Conservation (phyloP, 208 protist species). For the Borovskyia barvae region DNA sequence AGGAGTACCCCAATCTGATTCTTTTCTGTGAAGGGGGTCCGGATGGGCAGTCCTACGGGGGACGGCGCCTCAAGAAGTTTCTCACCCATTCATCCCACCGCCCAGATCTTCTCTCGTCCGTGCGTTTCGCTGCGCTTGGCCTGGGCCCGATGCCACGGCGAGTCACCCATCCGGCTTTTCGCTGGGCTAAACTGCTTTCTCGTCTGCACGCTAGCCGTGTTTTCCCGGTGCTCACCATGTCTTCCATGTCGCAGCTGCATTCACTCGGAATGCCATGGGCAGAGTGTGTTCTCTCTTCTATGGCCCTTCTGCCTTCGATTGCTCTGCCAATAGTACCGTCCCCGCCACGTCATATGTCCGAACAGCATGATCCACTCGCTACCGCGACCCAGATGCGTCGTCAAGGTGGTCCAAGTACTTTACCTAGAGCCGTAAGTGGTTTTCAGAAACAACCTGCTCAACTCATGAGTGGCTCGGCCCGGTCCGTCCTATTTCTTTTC, state of each 20-base stretch:
- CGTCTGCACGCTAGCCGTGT: constrained; percentile 48
- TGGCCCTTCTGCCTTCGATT: constrained; percentile 21
- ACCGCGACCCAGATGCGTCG: too few relatives aligned
- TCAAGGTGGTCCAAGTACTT: too few relatives aligned
- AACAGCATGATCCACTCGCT: neutral
- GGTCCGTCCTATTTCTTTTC: constrained; percentile 53
- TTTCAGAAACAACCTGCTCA: too few relatives aligned
- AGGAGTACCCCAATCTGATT: constrained; percentile 28
- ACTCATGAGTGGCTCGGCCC: too few relatives aligned
- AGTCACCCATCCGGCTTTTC: constrained; percentile 33
- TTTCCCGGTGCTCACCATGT: constrained; percentile 52
- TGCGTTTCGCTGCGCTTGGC: constrained; percentile 47
- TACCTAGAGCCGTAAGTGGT: too few relatives aligned
- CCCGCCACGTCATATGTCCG: neutral
- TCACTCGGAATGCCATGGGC: constrained; percentile 47
- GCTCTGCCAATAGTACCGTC: neutral
- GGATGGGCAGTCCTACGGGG: constrained; percentile 27
- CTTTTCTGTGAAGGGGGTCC: constrained; percentile 46
- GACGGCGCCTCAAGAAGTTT: constrained; percentile 29
- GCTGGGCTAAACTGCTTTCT: constrained; percentile 27
- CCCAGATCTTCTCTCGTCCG: constrained; percentile 34
- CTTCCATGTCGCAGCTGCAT: constrained; percentile 48
- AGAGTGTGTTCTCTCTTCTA: constrained; percentile 30
- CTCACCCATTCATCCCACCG: constrained; percentile 30
- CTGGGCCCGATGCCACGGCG: constrained; percentile 18